phyloP scores from a whole-genome alignment of 2,329 filamentous ascomycete genomes.

The Aspergillus candidus region DNA sequence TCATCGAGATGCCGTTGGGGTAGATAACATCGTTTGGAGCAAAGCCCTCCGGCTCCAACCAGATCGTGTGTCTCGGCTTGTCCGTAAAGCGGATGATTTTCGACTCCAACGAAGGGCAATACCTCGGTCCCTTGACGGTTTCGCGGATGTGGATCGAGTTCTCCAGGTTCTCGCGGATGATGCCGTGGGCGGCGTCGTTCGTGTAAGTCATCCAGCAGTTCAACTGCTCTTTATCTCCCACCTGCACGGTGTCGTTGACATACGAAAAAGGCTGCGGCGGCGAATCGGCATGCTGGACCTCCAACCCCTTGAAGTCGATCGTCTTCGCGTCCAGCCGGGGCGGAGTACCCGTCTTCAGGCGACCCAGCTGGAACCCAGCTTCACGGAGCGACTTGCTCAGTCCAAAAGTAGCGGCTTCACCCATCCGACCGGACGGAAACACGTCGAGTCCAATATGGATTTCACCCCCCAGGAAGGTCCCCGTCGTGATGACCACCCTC shows the following conservation, averaged over 20 bases:
- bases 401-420: constrained; percentile 86
- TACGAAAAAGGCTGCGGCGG: constrained; percentile 89
- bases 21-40: constrained; percentile 78
- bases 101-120: constrained; percentile 91
- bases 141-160: constrained; percentile 96
- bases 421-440: constrained; percentile 84
- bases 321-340: constrained; percentile 75
- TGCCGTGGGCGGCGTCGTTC: constrained; percentile 71
- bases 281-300: constrained; percentile 73
- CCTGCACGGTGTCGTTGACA: constrained; percentile 69
- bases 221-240: constrained; percentile 65
- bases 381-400: constrained; percentile 83
- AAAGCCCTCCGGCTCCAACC: constrained; percentile 96
- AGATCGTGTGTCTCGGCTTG: constrained; percentile 78
- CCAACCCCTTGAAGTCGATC: constrained; percentile 69
- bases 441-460: constrained; percentile 88
- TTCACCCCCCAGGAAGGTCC: constrained; percentile 90
- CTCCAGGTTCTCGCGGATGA: constrained; percentile 84
- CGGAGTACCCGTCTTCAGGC: constrained; percentile 92
- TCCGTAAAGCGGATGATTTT: constrained; percentile 85
- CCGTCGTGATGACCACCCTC: constrained; percentile 89
- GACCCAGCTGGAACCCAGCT: constrained; percentile 81
- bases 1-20: constrained; percentile 96
- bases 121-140: constrained; percentile 86
- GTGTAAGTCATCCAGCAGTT: constrained; percentile 85